Evolutionary conservation across 495 filamentous ascomycete genomes (phyloP), one percentile per base, ranked within the genome.

Genomic region (Neurospora sp.): DNA sequence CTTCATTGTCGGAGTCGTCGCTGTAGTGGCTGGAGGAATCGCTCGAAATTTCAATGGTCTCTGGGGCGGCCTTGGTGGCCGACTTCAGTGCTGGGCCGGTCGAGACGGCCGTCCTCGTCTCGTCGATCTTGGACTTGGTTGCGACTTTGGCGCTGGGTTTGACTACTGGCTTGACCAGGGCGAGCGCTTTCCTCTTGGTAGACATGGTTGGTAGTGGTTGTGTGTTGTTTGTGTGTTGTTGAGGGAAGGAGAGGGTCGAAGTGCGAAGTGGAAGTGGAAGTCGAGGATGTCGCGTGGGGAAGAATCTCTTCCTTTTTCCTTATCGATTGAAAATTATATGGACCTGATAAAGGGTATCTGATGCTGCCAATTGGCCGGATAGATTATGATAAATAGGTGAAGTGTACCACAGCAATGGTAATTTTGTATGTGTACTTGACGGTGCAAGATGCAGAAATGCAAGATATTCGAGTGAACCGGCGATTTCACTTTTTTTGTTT

Each of bases 101-200:
- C 9, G 83, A 82, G 18, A 97, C 91, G 5, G 91, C 86, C 48
- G 92, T 85, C 71, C 84, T 88, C 18, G 91, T 89, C 78, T 97
- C 93, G 80, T 97, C 89, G 61, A 97, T 89, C 41, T 86, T 87
- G 74, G 91, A 86, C 48, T 84, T 87, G 40, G 86, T 76, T 27
- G 88, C 83, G 74, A 89, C 74, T 74, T 82, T 92, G 40, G 87
- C 85, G 65, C 87, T 89, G 72, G 89, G 89, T 80, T 87, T 89
- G 41, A 85, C 79, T 0, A 79, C 78, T 0, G 86, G 87, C 72
- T 82, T 81, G 71, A 82, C 86, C 72, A 88, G 78, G 75, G 81
- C 81, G 72, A 80, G 76, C 69, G 83, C 74, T 14, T 86, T 88
- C 73, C 87, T 81, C 75, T 87, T 88, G 45, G 86, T 83, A 70